Evolutionary conservation across 139 green algal genomes (phyloP), one percentile per base, ranked within the genome.

Genomic region (Pleodorina starrii): DNA sequence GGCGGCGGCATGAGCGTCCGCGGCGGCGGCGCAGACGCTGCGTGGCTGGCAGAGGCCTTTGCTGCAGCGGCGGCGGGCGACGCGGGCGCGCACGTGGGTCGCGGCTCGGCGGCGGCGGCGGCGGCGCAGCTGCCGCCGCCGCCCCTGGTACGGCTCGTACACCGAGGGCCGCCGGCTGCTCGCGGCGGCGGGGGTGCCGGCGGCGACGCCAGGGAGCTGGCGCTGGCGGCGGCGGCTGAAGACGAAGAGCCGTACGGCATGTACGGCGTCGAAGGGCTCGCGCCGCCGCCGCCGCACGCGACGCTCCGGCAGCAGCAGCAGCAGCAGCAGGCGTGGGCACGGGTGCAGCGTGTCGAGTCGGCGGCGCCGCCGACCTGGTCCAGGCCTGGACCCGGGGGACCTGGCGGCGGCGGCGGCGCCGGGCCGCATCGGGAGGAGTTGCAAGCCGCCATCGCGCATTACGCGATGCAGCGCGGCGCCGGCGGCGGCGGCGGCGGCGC

Each of bases 191-290:
- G 48, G 11, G 48, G n/a, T n/a, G n/a, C n/a, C 48, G 48, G 11
- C 48, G 29, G 29, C 63, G 63, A 73, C n/a, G 63, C 63, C 63
- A 73, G 63, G 29, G 63, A 73, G 63, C 63, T 73, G 63, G 63
- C 32, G 63, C 63, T 36, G n/a, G 63, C 14, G 63, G 48, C 48
- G 48, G 48, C 48, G 11, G 63, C 2, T 11, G 63, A 73, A 3
- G 63, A 73, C 2, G 63, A 73, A 19, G 63, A 36, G 63, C 11
- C 29, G 63, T 73, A 73, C 63, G 63, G 63, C 1, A 36, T 6
- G 19, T 73, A 73, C 63, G 11, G 63, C 19, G 63, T 11, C 63
- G 27, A 73, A 19, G 19, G 63, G 16, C 36, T 23, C 4, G 36
- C 11, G 12, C 5, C 14, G 69, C 69, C 17, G 69, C 69, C 17